phyloP scores from a whole-genome alignment of 2,329 filamentous ascomycete genomes.

The Epichloe gansuensis region DNA sequence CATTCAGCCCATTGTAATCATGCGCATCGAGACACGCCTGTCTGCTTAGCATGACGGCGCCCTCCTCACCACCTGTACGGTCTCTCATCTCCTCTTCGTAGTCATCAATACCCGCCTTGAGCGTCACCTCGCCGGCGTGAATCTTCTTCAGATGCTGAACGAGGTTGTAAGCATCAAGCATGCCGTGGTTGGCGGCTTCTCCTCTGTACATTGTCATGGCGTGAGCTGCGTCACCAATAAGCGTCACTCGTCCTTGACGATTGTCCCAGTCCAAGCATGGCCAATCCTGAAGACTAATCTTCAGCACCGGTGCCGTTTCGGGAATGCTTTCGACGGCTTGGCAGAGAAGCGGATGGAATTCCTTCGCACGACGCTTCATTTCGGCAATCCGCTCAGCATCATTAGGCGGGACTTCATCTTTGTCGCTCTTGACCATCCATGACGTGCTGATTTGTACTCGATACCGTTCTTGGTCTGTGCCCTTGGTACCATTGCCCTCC shows the following conservation, averaged over 20 bases:
- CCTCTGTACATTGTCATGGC: slow-evolving; percentile 45
- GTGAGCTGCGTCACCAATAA: slow-evolving; percentile 43
- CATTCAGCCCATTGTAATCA: slow-evolving; percentile 18
- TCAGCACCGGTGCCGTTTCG: slow-evolving; percentile 23
- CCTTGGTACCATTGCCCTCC: slow-evolving; percentile 22
- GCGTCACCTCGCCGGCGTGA: slow-evolving; percentile 6
- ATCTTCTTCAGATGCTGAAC: slow-evolving; percentile 12
- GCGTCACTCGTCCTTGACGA: slow-evolving; percentile 28
- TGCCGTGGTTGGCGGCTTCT: slow-evolving; percentile 28
- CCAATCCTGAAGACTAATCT: slow-evolving; percentile 25
- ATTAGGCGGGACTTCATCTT: slow-evolving; percentile 21
- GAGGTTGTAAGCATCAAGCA: slow-evolving; percentile 25
- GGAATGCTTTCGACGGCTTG: slow-evolving; percentile 31
- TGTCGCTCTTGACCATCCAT: slow-evolving; percentile 27
- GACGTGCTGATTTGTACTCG: slow-evolving; percentile 34
- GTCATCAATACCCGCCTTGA: slow-evolving; percentile 11
- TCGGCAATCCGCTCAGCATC: slow-evolving; percentile 21
- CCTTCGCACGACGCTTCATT: slow-evolving; percentile 26
- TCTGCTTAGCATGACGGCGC: slow-evolving; percentile 19
- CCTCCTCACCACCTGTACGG: slow-evolving; percentile 11
- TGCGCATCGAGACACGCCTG: slow-evolving; percentile 23
- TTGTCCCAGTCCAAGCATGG: slow-evolving; percentile 29
- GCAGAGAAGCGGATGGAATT: slow-evolving; percentile 26
- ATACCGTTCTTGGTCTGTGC: slow-evolving; percentile 21
- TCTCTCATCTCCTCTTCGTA: slow-evolving; percentile 22